These are phyloP conservation scores for Suhomyces bolitotheri DNA, from an alignment of 1,139 yeast genomes.

Conservation along the genomic window DNA sequence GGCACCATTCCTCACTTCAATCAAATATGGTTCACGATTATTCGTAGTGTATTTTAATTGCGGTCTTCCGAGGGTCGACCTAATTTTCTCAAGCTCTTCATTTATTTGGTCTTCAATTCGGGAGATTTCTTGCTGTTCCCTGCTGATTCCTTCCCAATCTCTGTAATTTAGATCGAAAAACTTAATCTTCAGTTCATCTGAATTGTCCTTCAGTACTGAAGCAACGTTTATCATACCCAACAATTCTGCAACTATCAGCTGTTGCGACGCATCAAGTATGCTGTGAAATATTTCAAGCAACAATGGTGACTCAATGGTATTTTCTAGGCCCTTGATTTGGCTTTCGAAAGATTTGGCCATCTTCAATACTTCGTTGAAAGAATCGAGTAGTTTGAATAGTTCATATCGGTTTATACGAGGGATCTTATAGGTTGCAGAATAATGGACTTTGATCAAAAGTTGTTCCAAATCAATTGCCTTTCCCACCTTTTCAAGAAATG, in stretches of 20 bases:
- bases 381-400: constrained; percentile 57
- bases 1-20: constrained; percentile 68
- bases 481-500: constrained; percentile 37
- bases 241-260: constrained; percentile 29
- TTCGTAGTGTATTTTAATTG: constrained; percentile 56
- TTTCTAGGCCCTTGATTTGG: constrained; percentile 15
- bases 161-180: constrained; percentile 52
- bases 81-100: constrained; percentile 50
- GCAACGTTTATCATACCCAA: constrained; percentile 58
- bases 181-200: constrained; percentile 9
- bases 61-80: constrained; percentile 54
- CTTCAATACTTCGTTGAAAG: constrained; percentile 42
- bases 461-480: constrained; percentile 60
- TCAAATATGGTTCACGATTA: constrained; percentile 64
- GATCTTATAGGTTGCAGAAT: constrained; percentile 36
- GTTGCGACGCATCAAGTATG: constrained; percentile 19
- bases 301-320: constrained; percentile 25
- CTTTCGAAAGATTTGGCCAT: constrained; percentile 29
- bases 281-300: constrained; percentile 26
- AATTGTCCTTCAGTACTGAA: constrained; percentile 6
- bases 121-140: constrained; percentile 44
- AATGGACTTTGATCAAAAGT: constrained; percentile 66
- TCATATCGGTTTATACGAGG: constrained; percentile 66
- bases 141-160: constrained; percentile 42
- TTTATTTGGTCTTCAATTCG: constrained; percentile 46